These are phyloP conservation scores for Beauveria pseudobassiana DNA, from an alignment of 2,329 filamentous ascomycete species.

Conservation along the genomic window DNA sequence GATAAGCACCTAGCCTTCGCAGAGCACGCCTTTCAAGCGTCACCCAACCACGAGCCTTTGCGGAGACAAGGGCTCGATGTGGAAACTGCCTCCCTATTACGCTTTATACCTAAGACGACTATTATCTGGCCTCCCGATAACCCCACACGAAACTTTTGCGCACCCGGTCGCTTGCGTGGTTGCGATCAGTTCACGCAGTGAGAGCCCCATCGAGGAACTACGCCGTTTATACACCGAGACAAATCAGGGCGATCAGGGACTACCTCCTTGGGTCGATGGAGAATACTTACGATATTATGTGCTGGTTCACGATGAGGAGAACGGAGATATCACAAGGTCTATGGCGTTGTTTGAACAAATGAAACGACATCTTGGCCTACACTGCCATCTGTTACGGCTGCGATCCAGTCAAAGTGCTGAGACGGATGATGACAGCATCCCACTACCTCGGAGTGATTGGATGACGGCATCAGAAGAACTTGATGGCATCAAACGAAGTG, in stretches of 20 bases:
- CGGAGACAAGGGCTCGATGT: slow-evolving; percentile 35
- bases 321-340: slow-evolving; percentile 84
- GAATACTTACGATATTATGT: slow-evolving; percentile 96
- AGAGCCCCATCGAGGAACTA: slow-evolving; percentile 77
- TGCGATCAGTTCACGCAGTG: slow-evolving; percentile 84
- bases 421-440: slow-evolving; percentile 84
- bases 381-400: slow-evolving; percentile 85
- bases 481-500: slow-evolving; percentile 60
- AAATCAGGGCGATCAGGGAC: slow-evolving; percentile 62
- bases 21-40: slow-evolving; percentile 48
- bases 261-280: slow-evolving; percentile 81
- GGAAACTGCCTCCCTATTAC: slow-evolving; percentile 68
- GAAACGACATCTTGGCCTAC: slow-evolving; percentile 95
- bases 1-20: slow-evolving; percentile 71
- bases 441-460: slow-evolving; percentile 79
- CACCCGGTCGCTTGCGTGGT: slow-evolving; percentile 94
- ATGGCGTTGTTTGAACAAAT: slow-evolving; percentile 93
- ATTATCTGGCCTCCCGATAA: slow-evolving; percentile 69
- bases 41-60: slow-evolving; percentile 29
- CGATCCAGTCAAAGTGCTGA: slow-evolving; percentile 78
- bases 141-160: slow-evolving; percentile 84
- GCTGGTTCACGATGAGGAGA: slow-evolving; percentile 91
- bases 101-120: slow-evolving; percentile 76
- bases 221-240: slow-evolving; percentile 77
- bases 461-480: slow-evolving; percentile 81